These are phyloP conservation scores for Coprinopsis marcescibilis DNA, from an alignment of 768 basidiomycete genomes.

Conservation along the genomic window DNA sequence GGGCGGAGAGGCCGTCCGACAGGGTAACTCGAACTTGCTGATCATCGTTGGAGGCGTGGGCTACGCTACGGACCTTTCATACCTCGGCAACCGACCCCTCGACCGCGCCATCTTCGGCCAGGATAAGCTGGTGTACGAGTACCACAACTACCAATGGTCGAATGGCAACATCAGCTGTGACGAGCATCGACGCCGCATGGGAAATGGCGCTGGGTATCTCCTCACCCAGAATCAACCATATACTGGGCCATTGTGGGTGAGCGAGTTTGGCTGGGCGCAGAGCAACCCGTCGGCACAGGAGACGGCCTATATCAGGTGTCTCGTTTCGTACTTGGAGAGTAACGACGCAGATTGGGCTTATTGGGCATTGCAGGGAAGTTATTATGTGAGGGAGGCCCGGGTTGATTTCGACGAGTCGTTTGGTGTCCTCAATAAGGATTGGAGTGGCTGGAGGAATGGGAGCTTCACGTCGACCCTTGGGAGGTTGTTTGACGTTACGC, in stretches of 20 bases:
- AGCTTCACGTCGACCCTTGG: conserved; percentile 4
- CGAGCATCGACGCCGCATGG: conserved; percentile 13
- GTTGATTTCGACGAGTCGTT: conserved; percentile 16
- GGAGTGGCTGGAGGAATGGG: conserved; percentile 16
- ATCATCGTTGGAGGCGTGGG: conserved; percentile 15
- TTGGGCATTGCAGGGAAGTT: conserved; percentile 16
- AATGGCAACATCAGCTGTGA: conserved; percentile 1
- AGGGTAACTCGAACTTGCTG: conserved; percentile 12
- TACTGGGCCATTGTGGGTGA: conserved; percentile 14
- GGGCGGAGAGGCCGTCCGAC: conserved; percentile 11
- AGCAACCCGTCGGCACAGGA: conserved; percentile 9
- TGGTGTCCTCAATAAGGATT: conserved; percentile 14
- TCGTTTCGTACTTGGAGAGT: conserved; percentile 14
- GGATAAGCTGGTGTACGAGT: conserved; percentile 14
- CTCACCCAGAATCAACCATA: conserved; percentile 11
- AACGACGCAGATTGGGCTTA: conserved; percentile 19
- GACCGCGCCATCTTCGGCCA: conserved; percentile 4
- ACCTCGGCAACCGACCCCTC: conserved; percentile 11
- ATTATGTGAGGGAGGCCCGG: conserved; percentile 14
- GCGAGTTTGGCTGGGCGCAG: conserved; percentile 15
- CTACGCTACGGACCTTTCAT: conserved; percentile 12
- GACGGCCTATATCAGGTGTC: conserved; percentile 11
- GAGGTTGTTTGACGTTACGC: conserved; percentile 11
- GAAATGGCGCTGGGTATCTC: conserved; percentile 13
- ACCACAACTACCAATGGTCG: conserved; percentile 13